Evolutionary conservation across 2,329 filamentous ascomycete species (phyloP).

Genomic region (Ophiostoma ulmi): DNA sequence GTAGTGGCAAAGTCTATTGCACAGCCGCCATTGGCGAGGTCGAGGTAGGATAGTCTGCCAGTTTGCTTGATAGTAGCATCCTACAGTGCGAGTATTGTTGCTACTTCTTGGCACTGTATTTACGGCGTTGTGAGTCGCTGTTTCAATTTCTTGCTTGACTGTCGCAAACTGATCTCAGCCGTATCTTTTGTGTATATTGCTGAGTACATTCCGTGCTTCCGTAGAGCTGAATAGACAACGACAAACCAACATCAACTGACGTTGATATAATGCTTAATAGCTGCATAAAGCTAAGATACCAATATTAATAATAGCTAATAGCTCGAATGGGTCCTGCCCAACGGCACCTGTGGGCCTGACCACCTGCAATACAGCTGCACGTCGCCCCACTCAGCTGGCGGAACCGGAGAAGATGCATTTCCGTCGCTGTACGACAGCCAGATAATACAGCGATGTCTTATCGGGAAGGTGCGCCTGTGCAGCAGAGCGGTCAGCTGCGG

Average conservation of each 20-base stretch:
- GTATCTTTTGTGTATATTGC: not conserved
- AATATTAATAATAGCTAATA: not conserved
- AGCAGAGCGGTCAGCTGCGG: conserved; percentile 11
- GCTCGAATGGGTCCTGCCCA: not conserved
- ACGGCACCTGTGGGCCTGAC: not conserved
- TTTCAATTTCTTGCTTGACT: not conserved
- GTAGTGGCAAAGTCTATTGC: not conserved
- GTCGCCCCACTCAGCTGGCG: conserved; percentile 13
- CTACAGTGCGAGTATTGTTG: not conserved
- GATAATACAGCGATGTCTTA: not conserved
- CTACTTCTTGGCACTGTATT: not conserved
- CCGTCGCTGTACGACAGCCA: not conserved
- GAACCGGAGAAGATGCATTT: conserved; percentile 23
- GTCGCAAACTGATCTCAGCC: not conserved
- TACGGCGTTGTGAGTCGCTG: not conserved
- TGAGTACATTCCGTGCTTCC: not conserved
- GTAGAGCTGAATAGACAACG: not conserved
- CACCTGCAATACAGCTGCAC: not conserved
- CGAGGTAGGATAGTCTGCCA: not conserved
- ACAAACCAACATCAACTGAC: not conserved
- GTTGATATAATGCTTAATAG: not conserved
- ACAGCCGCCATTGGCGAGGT: not conserved
- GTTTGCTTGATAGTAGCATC: not conserved
- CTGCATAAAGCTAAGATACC: too few relatives aligned
- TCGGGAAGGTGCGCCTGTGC: conserved; percentile 10